These are phyloP conservation scores for Dendrobium huoshanense DNA, from an alignment of 106 monocot genomes.

Conservation along the genomic window DNA sequence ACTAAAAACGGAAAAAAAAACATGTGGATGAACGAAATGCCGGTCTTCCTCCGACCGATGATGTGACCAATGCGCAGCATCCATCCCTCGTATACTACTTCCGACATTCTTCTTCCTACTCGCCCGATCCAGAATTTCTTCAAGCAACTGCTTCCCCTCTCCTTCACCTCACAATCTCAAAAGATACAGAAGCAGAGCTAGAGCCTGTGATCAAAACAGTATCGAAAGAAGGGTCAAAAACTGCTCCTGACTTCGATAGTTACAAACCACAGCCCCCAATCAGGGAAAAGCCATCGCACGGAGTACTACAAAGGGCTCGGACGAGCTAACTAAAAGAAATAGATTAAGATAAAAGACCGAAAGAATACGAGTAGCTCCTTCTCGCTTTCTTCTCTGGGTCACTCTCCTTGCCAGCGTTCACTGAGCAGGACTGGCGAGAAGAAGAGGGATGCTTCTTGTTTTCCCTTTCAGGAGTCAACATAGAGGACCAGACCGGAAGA, in stretches of 20 bases:
- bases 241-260: neutral
- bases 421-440: neutral
- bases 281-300: neutral
- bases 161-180: conserved; percentile 5
- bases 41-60: conserved; percentile 54
- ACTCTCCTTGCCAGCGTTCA: neutral
- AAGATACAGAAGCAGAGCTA: neutral
- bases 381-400: neutral
- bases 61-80: conserved; percentile 62
- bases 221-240: neutral
- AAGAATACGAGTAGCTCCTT: neutral
- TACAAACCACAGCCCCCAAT: neutral
- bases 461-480: neutral
- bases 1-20: too few relatives aligned
- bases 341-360: neutral
- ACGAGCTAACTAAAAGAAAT: neutral
- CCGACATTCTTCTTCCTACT: conserved; percentile 26
- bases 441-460: conserved; percentile 2
- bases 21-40: neutral
- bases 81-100: conserved; percentile 81
- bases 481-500: neutral
- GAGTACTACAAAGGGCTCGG: too few relatives aligned
- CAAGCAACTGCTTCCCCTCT: neutral
- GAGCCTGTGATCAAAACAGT: neutral
- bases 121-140: neutral